Conservation (phyloP, 352 stramenopile genomes). For the Phytopythium mirpurense region DNA sequence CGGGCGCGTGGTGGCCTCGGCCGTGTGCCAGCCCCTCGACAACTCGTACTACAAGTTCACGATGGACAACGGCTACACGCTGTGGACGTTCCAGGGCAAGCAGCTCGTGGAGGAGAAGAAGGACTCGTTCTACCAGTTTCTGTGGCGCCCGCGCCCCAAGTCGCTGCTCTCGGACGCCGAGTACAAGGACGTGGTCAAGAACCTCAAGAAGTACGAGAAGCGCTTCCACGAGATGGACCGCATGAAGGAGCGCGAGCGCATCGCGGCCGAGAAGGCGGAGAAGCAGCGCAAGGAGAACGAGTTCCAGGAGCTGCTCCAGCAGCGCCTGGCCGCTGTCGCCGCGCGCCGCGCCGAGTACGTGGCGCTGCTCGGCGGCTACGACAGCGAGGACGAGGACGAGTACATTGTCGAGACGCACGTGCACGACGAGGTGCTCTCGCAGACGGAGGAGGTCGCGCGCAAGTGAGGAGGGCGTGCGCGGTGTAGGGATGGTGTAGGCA, state of each 20-base stretch:
- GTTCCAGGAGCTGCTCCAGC: slow-evolving; percentile 65
- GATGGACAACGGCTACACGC: slow-evolving; percentile 98
- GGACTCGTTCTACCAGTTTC: slow-evolving; percentile 95
- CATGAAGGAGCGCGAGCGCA: slow-evolving; percentile 74
- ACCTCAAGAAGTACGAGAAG: slow-evolving; percentile 97
- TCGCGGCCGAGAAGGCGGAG: slow-evolving; percentile 56
- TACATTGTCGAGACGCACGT: slow-evolving; percentile 78
- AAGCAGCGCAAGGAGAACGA: slow-evolving; percentile 65
- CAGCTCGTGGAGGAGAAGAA: slow-evolving; percentile 93
- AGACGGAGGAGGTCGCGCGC: slow-evolving; percentile 65
- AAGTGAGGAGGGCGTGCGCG: no score
- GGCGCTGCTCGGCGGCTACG: slow-evolving; percentile 66
- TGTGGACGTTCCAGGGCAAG: slow-evolving; percentile 98
- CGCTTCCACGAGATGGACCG: slow-evolving; percentile 86
- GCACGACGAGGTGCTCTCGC: slow-evolving; percentile 66
- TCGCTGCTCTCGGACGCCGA: slow-evolving; percentile 91
- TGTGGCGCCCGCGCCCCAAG: slow-evolving; percentile 91
- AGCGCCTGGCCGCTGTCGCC: slow-evolving; percentile 23
- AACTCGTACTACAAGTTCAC: slow-evolving; percentile 96
- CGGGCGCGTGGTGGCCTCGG: slow-evolving; percentile 93
- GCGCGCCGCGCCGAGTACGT: slow-evolving; percentile 57
- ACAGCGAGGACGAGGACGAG: slow-evolving; percentile 79
- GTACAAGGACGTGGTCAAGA: slow-evolving; percentile 94
- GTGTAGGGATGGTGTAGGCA: no score
- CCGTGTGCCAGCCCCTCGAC: slow-evolving; percentile 95